Percentiles rank a stretch among this genome's conserved stretches.
Conservation (phyloP, 352 stramenopile genomes). For the Phytophthora meadii region DNA sequence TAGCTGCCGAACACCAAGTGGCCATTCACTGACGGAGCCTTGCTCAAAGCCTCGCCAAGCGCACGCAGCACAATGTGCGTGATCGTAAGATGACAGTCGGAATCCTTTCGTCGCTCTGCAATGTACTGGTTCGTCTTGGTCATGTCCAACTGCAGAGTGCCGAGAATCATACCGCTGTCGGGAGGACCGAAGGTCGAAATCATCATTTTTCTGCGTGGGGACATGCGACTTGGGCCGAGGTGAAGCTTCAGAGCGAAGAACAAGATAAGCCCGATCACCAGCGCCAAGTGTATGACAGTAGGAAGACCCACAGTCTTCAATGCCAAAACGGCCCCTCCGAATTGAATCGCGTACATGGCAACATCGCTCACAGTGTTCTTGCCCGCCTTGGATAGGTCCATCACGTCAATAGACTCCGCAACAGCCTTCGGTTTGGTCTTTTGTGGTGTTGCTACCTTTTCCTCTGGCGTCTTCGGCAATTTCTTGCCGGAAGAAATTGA, state of each 20-base stretch:
- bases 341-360: slow-evolving; percentile 55
- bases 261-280: slow-evolving; percentile 51
- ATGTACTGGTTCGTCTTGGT: slow-evolving; percentile 72
- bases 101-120: slow-evolving; percentile 51
- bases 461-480: background rate
- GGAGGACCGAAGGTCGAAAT: slow-evolving; percentile 67
- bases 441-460: background rate
- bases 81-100: slow-evolving; percentile 65
- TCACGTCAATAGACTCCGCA: slow-evolving; percentile 15
- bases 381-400: slow-evolving; percentile 32
- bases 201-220: slow-evolving; percentile 69
- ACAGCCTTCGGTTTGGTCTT: slow-evolving; percentile 7
- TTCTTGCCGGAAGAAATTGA: slow-evolving; percentile 9
- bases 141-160: slow-evolving; percentile 73
- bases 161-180: slow-evolving; percentile 73
- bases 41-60: slow-evolving; percentile 55
- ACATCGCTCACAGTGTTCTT: slow-evolving; percentile 52
- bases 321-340: slow-evolving; percentile 54
- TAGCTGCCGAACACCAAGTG: slow-evolving; percentile 78
- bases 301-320: slow-evolving; percentile 57
- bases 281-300: slow-evolving; percentile 47
- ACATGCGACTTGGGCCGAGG: slow-evolving; percentile 66
- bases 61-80: slow-evolving; percentile 73
- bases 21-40: slow-evolving; percentile 71
- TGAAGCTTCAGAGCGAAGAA: slow-evolving; percentile 66